These are phyloP conservation scores for Pestalotiopsis sp. DNA, from an alignment of 2,329 filamentous ascomycete species.

Conservation along the genomic window DNA sequence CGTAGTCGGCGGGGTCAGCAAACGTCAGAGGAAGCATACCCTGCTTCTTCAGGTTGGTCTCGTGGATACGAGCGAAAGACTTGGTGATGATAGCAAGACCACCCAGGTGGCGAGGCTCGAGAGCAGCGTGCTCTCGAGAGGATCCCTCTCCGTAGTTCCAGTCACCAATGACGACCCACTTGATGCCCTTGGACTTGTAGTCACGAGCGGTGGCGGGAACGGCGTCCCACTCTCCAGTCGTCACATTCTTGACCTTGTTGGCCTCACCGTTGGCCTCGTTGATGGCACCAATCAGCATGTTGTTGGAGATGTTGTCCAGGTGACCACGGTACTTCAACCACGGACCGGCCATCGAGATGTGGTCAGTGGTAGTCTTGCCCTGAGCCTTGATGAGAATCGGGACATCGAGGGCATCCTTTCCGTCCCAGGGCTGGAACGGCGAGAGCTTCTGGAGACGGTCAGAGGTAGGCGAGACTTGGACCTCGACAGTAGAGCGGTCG, in stretches of 20 bases:
- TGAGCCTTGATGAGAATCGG: constrained; percentile 95
- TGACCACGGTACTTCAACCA: constrained; percentile 99
- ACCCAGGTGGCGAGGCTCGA: constrained; percentile 95
- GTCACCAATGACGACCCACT: constrained; percentile 97
- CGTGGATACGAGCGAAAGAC: constrained; percentile 98
- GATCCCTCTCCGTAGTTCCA: constrained; percentile 99
- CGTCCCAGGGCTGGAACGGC: constrained; percentile 87
- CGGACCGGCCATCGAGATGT: constrained; percentile 95
- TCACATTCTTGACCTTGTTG: constrained; percentile 94
- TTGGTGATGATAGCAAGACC: constrained; percentile 95
- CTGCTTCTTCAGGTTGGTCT: constrained; percentile 99
- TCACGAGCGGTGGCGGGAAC: constrained; percentile 94
- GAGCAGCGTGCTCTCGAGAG: constrained; percentile 96
- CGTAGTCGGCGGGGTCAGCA: constrained; percentile 91
- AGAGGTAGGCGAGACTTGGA: constrained; percentile 83
- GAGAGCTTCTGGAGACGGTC: constrained; percentile 92
- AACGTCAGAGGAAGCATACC: constrained; percentile 99
- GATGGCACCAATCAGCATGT: constrained; percentile 97
- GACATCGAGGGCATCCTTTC: constrained; percentile 80
- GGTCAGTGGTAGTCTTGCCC: constrained; percentile 96
- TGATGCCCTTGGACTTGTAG: constrained; percentile 96
- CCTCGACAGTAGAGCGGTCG: constrained; percentile 70
- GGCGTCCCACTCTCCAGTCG: constrained; percentile 79
- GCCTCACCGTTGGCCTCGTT: constrained; percentile 95
- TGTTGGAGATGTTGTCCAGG: constrained; percentile 99